Base-by-base conservation (phyloP, 2,329 filamentous ascomycete genomes). In the Ilyonectria robusta region DNA sequence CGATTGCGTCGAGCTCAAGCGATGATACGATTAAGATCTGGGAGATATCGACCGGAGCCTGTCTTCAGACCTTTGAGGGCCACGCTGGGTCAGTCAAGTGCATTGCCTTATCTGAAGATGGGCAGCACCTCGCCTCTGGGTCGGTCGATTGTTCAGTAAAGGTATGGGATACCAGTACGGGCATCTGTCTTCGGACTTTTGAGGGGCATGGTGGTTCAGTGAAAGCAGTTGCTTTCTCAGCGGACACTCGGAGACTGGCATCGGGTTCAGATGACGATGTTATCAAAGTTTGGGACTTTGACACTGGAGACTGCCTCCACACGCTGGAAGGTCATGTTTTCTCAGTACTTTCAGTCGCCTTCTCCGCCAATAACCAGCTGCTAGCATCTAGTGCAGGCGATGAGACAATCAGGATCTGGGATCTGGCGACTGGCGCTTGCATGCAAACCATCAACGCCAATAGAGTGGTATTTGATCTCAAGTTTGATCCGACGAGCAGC, bases 221-320 rank as follows among this genome's bases (percentile, higher is more conserved):
- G 13, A 23, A 35, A 4, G 40, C 19, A 1, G 21, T 59, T 7
- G 44, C 15, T 15, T 74, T 76, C 66, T 71, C 70, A 4, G 6
- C 6, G 0, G 51, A 56, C 23, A 8, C n/a, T 10, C 31, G 23
- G 17, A 35, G 9, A 2, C 15, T 65, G 1, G 65, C 65, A 31
- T 60, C 56, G 23, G 33, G 23, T 4, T 40, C 40, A 42, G n/a
- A 15, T 6, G 58, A 60, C 29, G 17, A 10, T 7, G 44, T 35
- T 6, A 21, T 60, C 23, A 60, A 53, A 23, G 6, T 72, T 37
- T 72, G 70, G 70, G 65, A 69, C 29, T 29, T 37, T 21, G 31
- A 29, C 2, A 58, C 33, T 15, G 61, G 66, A 13, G 40, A 11
- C 21, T 62, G 33, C 26, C 10, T 65, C 7, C 69, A 65, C 31